phyloP scores from a whole-genome alignment of 2,329 filamentous ascomycete genomes.

The Fusarium sororula region DNA sequence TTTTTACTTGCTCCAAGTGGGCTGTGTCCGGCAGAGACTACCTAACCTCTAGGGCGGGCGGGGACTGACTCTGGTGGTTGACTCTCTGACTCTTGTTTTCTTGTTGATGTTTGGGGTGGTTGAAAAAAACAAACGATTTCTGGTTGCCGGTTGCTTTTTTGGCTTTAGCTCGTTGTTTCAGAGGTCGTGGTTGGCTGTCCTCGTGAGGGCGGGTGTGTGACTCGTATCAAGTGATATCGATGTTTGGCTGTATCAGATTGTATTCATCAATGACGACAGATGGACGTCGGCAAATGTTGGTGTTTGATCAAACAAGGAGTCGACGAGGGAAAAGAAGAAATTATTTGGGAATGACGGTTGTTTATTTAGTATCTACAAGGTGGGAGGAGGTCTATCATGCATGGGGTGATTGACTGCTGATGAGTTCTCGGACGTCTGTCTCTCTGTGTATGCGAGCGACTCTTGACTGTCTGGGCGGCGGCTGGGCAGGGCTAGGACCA shows the following conservation, averaged over 20 bases:
- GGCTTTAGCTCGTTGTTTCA: conserved; percentile 12
- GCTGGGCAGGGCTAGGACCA: conserved; percentile 26
- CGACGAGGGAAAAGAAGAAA: conserved; percentile 7
- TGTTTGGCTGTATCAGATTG: background rate
- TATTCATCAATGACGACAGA: conserved; percentile 15
- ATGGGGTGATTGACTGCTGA: conserved; percentile 29
- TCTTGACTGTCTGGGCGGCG: conserved; percentile 16
- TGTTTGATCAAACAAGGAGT: conserved; percentile 1
- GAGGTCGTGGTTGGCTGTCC: conserved; percentile 23
- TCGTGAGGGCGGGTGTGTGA: conserved; percentile 29
- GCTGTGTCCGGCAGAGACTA: conserved; percentile 14
- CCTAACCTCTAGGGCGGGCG: conserved; percentile 1
- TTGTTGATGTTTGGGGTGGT: conserved; percentile 24
- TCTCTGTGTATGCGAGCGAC: background rate
- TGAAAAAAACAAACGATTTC: conserved; percentile 22
- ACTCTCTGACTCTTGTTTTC: conserved; percentile 28
- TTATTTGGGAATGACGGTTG: conserved; percentile 27
- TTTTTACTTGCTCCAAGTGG: conserved; percentile 24
- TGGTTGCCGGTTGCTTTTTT: conserved; percentile 25
- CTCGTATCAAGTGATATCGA: conserved; percentile 29
- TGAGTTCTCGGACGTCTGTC: conserved; percentile 17
- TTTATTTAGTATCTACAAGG: conserved; percentile 38
- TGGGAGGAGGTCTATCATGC: conserved; percentile 14
- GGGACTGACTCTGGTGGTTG: conserved; percentile 7
- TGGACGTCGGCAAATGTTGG: background rate